Evolutionary conservation across 2,329 filamentous ascomycete genomes (phyloP).

Genomic region (Aurifilum marmelostoma): DNA sequence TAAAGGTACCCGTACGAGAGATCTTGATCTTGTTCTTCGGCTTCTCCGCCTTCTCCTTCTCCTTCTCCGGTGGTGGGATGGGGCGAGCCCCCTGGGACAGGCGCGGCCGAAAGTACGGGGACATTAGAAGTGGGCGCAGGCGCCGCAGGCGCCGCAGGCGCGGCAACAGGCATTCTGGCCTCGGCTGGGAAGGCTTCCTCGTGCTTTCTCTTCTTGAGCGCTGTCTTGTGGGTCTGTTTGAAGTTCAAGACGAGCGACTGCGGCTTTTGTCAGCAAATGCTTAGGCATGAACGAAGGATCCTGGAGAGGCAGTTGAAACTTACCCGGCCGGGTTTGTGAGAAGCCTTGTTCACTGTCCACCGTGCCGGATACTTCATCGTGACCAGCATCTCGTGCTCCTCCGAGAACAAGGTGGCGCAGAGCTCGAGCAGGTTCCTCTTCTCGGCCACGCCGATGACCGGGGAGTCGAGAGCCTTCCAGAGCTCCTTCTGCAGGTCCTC

Average conservation of each 20-base stretch:
- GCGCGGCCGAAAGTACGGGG: background rate
- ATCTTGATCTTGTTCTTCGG: constrained; percentile 40
- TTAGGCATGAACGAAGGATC: too few relatives aligned
- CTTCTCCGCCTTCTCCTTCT: constrained; percentile 33
- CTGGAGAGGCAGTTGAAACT: background rate
- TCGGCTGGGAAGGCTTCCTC: constrained; percentile 32
- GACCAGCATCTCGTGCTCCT: constrained; percentile 50
- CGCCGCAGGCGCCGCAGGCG: background rate
- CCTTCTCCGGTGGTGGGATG: constrained; percentile 32
- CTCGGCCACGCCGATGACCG: constrained; percentile 50
- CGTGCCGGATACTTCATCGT: constrained; percentile 51
- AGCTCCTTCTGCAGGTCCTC: constrained; percentile 48
- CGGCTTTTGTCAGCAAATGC: constrained; percentile 19
- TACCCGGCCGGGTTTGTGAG: constrained; percentile 23
- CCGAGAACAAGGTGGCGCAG: constrained; percentile 53
- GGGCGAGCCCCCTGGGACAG: constrained; percentile 29
- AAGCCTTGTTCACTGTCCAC: constrained; percentile 42
- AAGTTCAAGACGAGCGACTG: constrained; percentile 29
- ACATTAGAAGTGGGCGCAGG: constrained; percentile 4
- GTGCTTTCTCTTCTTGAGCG: constrained; percentile 52
- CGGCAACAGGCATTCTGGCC: background rate
- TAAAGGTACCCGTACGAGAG: constrained; percentile 20
- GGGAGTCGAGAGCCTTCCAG: constrained; percentile 55
- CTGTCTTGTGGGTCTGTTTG: constrained; percentile 31
- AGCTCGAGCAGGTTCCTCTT: constrained; percentile 55